Base-by-base conservation (phyloP, 2,329 filamentous ascomycete species). In the Sporothrix euskadiensis region DNA sequence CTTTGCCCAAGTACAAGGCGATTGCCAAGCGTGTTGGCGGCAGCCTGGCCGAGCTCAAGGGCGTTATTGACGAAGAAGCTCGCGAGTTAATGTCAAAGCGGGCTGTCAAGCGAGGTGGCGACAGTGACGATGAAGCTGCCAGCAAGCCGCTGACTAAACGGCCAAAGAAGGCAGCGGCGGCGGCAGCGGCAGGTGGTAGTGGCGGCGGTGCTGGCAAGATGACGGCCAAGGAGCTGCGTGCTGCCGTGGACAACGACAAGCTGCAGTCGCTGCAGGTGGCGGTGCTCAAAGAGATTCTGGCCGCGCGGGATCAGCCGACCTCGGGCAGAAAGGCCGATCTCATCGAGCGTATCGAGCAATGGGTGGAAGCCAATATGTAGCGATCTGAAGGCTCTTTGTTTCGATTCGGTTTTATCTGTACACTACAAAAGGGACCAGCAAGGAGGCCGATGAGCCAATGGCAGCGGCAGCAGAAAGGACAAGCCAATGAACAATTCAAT, bases 1-100 rank as follows among this genome's bases (percentile, higher is more conserved):
- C 96, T 0, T 80, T 93, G 16, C 96, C 96, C 1, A 93, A 92
- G 78, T 94, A 91, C 81, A 91, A 88, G 77, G 93, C 97, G 77
- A 98, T 99, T 72, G 89, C 94, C 80, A 98, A 97, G 83, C 90
- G 95, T 41, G 91, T 92, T 1, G 94, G 94, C 0, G 88, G 89
- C 1, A 93, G 94, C 78, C 87, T 97, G 10, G 85, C 91, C 63
- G 90, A 93, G 47, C 97, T 94, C 90, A 90, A 92, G 4, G 84
- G 88, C 49, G 85, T 87, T 12, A 85, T 98, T 6, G 88, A 92
- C 41, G 82, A 87, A 9, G 88, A 90, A 73, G 80, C 84, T 0
- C 79, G 77, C 1, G 78, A 79, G 10, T 78, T 83, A 5, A 78
- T 80, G 71, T 80, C 81, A 35, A 79, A 79, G 44, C 83, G 83